Conservation (phyloP, 2,329 filamentous ascomycete species). For the Orbilia brochopaga region DNA sequence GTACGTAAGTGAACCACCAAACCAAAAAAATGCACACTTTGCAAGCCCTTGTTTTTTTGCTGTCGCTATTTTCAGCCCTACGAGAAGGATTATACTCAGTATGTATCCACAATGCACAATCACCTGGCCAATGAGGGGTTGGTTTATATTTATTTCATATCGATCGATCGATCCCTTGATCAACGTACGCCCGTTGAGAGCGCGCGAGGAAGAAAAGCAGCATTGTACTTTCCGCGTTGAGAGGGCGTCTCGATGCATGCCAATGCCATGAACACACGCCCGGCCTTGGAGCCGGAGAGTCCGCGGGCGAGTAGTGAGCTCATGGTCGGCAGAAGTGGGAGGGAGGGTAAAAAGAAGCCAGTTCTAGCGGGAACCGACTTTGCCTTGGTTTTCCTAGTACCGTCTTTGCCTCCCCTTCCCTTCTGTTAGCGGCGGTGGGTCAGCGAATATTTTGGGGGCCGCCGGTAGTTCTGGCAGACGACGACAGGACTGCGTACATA, state of each 20-base stretch:
- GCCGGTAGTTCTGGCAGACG: slow-evolving; percentile 49
- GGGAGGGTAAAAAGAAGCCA: slow-evolving; percentile 18
- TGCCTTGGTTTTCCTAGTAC: too few species aligned
- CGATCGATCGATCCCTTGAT: too few species aligned
- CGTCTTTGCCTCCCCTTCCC: slow-evolving; percentile 12
- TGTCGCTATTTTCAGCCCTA: background rate
- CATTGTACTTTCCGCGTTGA: slow-evolving; percentile 12
- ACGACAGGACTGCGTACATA: too few species aligned
- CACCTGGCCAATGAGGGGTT: too few species aligned
- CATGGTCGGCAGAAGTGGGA: slow-evolving; percentile 7
- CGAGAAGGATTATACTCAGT: too few species aligned
- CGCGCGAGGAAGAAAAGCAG: too few species aligned
- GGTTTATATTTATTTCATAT: too few species aligned
- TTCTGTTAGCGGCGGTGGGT: slow-evolving; percentile 12
- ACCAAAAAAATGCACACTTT: too few species aligned
- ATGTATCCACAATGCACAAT: too few species aligned
- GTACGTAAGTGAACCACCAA: background rate
- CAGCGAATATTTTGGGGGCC: slow-evolving; percentile 34
- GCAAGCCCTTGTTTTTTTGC: background rate
- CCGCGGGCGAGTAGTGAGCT: too few species aligned
- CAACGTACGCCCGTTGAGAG: too few species aligned
- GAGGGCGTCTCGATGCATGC: background rate
- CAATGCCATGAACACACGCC: background rate
- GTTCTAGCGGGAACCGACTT: slow-evolving; percentile 26
- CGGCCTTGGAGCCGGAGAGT: too few species aligned